A percentile compares a stretch with the other conserved stretches of the same genome.
These are phyloP conservation scores for Turnera subulata DNA, from an alignment of 345 rosid species.

Conservation along the genomic window DNA sequence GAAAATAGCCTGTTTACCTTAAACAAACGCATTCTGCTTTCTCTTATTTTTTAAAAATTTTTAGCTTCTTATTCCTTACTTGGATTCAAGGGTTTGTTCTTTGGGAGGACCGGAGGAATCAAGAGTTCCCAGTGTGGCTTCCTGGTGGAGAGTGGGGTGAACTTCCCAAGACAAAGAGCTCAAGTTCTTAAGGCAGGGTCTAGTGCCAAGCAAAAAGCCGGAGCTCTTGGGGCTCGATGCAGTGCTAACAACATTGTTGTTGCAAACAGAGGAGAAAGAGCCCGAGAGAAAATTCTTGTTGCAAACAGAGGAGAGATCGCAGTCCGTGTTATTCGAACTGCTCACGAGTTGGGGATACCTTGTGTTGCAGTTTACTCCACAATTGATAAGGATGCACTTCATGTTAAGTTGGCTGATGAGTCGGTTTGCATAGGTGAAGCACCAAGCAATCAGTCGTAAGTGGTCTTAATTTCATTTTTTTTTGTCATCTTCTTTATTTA, in stretches of 20 bases:
- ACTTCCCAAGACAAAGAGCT: conserved; percentile 49
- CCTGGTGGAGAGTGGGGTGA: conserved; percentile 42
- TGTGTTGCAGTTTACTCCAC: conserved; percentile 98
- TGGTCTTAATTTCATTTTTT: conserved; percentile 7
- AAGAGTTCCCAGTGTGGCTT: conserved; percentile 67
- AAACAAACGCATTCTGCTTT: too few relatives aligned
- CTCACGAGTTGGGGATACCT: conserved; percentile 95
- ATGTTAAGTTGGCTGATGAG: conserved; percentile 92
- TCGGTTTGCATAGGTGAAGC: conserved; percentile 99
- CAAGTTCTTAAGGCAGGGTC: conserved; percentile 29
- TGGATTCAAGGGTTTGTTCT: conserved; percentile 45
- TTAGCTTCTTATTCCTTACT: not conserved
- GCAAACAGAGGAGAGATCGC: conserved; percentile 98
- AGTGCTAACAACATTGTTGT: conserved; percentile 77
- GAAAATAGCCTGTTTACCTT: not conserved
- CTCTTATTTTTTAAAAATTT: too few relatives aligned
- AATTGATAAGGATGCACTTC: conserved; percentile 93
- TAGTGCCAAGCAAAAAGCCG: conserved; percentile 34
- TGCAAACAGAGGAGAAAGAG: conserved; percentile 96
- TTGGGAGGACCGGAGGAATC: conserved; percentile 38
- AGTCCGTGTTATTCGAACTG: conserved; percentile 89
- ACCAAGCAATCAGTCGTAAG: conserved; percentile 96
- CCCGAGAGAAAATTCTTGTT: conserved; percentile 85
- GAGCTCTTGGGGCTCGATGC: conserved; percentile 58
- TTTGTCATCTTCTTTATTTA: not conserved